Evolutionary conservation across 768 basidiomycete genomes (phyloP), one percentile per base, ranked within the genome.

Genomic region (Boletus sp.): DNA sequence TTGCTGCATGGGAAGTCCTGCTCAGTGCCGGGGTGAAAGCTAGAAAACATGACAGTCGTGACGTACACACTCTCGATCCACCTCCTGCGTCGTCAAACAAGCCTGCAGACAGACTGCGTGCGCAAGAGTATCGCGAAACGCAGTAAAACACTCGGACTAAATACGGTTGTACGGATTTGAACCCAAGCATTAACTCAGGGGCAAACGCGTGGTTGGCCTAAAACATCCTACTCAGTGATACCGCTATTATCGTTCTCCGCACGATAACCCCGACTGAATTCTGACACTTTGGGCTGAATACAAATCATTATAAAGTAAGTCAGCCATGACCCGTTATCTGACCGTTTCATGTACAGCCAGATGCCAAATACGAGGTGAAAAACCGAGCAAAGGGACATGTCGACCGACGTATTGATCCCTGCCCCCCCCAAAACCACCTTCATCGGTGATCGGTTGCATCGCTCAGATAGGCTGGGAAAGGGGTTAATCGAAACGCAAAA

Each of bases 1-100:
- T 56, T 51, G 25, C 25, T 43, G 45, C 35, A 47, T 37, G 56
- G 23, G 29, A 57, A 46, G 15, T 35, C 50, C 32, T 11, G 38
- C 25, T 32, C n/a, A n/a, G n/a, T n/a, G 25, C 50, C 27, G 27
- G 10, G 10, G 23, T 35, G 6, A 4, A 8, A 33, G 13, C 30
- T 2, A n/a, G 14, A 33, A 10, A 10, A 19, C 11, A n/a, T 42
- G 19, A 9, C 17, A 53, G 33, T 54, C 9, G 38, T 38, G 34
- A 39, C 25, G 53, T 38, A 55, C 30, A 55, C 30, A 25, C 10
- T 27, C 4, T 19, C 14, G 14, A 34, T 25, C 25, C 25, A 5
- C 25, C 25, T 25, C 10, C 47, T 25, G 40, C 21, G 13, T 32
- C 11, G 17, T 38, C 33, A 25, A 25, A 54, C n/a, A 54, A 33